phyloP scores from a whole-genome alignment of 192 early-diverging fungal genomes.

The Radiomyces spectabilis region DNA sequence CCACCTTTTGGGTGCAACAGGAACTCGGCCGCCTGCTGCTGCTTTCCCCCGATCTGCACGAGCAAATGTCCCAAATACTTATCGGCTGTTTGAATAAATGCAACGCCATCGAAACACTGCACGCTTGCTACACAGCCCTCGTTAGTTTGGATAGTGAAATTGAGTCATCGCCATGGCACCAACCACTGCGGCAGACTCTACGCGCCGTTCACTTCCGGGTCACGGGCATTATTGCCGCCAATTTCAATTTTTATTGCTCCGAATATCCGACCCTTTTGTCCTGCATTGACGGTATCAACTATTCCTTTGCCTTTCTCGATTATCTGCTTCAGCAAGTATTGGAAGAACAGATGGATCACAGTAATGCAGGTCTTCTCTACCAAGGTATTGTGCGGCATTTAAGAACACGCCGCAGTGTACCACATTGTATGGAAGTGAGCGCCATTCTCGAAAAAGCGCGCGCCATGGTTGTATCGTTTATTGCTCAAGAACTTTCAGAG shows the following conservation, averaged over 20 bases:
- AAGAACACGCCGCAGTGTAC: constrained; percentile 12
- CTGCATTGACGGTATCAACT: constrained; percentile 25
- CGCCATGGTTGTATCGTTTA: constrained; percentile 5
- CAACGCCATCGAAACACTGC: constrained; percentile 15
- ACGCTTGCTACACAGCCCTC: constrained; percentile 19
- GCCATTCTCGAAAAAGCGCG: constrained; percentile 5
- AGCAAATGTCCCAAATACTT: background rate
- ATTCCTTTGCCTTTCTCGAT: constrained; percentile 20
- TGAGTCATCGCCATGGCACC: constrained; percentile 9
- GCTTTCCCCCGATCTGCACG: background rate
- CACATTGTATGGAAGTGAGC: background rate
- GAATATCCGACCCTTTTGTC: constrained; percentile 24
- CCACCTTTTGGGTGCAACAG: constrained; percentile 13
- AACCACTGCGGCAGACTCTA: background rate
- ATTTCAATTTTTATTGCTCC: constrained; percentile 25
- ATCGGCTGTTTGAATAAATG: background rate
- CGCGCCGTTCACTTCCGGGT: constrained; percentile 1
- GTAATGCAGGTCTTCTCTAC: constrained; percentile 15
- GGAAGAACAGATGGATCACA: constrained; percentile 13
- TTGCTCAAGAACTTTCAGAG: constrained; percentile 2
- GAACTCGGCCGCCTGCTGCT: background rate
- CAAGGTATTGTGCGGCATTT: constrained; percentile 19
- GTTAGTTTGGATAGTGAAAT: background rate
- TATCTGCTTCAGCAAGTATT: constrained; percentile 13
- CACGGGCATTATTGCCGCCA: constrained; percentile 7